Conservation (phyloP, 495 filamentous ascomycete species). For the Neurospora sp. region DNA sequence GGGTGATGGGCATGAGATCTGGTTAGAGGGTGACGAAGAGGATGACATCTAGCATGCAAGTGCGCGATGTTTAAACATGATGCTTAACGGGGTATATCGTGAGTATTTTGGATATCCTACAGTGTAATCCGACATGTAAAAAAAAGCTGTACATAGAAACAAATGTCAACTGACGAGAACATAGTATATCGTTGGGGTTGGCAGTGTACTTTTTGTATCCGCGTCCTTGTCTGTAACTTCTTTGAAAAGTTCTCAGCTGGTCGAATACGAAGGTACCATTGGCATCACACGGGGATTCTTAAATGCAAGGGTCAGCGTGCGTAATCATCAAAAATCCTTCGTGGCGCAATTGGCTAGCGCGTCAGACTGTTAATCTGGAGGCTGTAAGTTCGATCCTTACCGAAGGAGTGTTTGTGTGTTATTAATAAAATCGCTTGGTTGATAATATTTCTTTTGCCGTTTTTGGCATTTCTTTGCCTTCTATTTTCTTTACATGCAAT, state of each 20-base stretch:
- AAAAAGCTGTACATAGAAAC: background rate
- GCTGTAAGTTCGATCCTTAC: background rate
- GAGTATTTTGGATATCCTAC: background rate
- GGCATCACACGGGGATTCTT: background rate
- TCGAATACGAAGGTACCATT: background rate
- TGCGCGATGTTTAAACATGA: background rate
- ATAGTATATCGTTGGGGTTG: background rate
- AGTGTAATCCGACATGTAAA: background rate
- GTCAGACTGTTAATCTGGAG: background rate
- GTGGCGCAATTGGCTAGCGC: background rate
- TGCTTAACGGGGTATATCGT: background rate
- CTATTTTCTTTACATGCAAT: background rate
- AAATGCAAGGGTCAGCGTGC: background rate
- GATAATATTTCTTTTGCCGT: background rate
- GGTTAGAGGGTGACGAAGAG: conserved; percentile 58
- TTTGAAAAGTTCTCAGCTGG: background rate
- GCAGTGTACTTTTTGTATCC: background rate
- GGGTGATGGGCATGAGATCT: conserved; percentile 62
- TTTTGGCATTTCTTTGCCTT: background rate
- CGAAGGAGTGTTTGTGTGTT: background rate
- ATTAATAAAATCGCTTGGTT: background rate
- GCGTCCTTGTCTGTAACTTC: background rate
- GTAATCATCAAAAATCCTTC: background rate
- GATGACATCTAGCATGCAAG: conserved; percentile 13
- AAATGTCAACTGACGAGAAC: background rate